phyloP scores from a whole-genome alignment of 345 rosid species.

The Populus alba region DNA sequence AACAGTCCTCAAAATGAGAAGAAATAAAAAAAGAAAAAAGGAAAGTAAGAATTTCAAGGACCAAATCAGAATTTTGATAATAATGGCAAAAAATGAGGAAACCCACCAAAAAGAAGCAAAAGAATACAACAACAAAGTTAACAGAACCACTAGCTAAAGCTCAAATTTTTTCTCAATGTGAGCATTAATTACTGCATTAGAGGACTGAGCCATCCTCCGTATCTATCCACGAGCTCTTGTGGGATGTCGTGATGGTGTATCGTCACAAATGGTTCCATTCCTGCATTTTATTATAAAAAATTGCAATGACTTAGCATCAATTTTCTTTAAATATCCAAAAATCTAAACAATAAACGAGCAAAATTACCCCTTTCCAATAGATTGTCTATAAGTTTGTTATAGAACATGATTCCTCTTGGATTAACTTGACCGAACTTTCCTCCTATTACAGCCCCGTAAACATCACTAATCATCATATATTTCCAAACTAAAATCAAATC shows the following conservation, averaged over 20 bases:
- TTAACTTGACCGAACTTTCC: constrained; percentile 43
- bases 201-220: constrained; percentile 43
- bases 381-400: constrained; percentile 34
- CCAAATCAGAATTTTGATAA: too few species aligned
- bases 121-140: too few species aligned
- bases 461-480: not conserved
- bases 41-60: too few species aligned
- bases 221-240: constrained; percentile 39
- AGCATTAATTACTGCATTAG: constrained; percentile 31
- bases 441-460: constrained; percentile 21
- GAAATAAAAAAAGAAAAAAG: too few species aligned
- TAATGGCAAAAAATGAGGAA: too few species aligned
- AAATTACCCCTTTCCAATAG: constrained; percentile 34
- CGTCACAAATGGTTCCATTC: constrained; percentile 50
- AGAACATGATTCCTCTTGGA: constrained; percentile 38
- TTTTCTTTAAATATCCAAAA: too few species aligned
- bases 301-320: not conserved
- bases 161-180: not conserved
- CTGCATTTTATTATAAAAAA: constrained; percentile 21
- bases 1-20: too few species aligned
- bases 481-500: not conserved
- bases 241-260: constrained; percentile 38
- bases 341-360: not conserved
- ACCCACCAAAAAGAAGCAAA: too few species aligned
- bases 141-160: too few species aligned